Evolutionary conservation across 768 basidiomycete genomes (phyloP).

Genomic region (Kwoniella dendrophila): DNA sequence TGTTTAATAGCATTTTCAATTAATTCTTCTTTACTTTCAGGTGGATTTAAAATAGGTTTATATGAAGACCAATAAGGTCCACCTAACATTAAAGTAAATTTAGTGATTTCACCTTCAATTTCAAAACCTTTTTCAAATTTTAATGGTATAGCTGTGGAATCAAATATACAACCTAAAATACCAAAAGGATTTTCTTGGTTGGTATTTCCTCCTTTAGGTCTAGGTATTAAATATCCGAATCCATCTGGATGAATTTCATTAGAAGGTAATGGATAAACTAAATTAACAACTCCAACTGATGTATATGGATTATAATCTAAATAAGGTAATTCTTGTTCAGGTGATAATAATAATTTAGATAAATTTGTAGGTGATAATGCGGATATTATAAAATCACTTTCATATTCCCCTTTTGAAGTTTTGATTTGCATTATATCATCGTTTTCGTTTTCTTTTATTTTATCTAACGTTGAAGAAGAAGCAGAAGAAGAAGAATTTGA

Average conservation of each 20-base stretch:
- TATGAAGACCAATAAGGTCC: conserved; percentile 66
- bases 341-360: conserved; percentile 59
- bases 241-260: conserved; percentile 73
- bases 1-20: conserved; percentile 30
- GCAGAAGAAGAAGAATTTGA: too few species aligned
- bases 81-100: conserved; percentile 87
- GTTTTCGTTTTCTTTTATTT: not conserved
- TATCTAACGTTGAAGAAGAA: too few species aligned
- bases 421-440: not conserved
- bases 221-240: conserved; percentile 92
- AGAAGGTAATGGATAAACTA: conserved; percentile 69
- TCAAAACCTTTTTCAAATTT: conserved; percentile 53
- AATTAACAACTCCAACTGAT: conserved; percentile 82
- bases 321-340: conserved; percentile 62
- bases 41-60: conserved; percentile 4
- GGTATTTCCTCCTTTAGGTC: conserved; percentile 51
- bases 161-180: conserved; percentile 81
- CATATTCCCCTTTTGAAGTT: conserved; percentile 12
- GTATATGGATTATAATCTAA: conserved; percentile 71
- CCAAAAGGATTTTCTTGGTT: conserved; percentile 42
- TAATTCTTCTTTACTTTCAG: conserved; percentile 22
- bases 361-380: conserved; percentile 67
- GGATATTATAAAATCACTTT: conserved; percentile 68
- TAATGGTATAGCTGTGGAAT: conserved; percentile 71
- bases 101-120: too few species aligned